Evolutionary conservation across 495 filamentous ascomycete species (phyloP).

Genomic region (Cryomyces minteri): DNA sequence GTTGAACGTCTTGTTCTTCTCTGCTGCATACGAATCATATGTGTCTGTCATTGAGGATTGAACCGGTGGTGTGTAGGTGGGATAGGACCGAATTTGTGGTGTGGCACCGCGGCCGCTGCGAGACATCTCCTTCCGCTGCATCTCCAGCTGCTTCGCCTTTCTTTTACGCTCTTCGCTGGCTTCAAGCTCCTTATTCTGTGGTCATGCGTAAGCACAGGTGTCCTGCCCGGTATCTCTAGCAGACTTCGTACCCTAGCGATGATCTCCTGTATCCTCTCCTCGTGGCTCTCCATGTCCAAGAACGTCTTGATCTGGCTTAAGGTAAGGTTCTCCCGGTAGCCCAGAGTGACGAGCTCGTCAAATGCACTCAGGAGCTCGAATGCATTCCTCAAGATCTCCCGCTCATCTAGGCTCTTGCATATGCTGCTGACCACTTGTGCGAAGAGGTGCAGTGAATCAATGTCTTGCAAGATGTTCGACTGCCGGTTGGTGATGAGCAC

Average conservation of each 20-base stretch:
- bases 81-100: slow-evolving; percentile 61
- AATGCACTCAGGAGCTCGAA: slow-evolving; percentile 92
- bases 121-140: slow-evolving; percentile 87
- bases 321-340: slow-evolving; percentile 89
- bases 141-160: slow-evolving; percentile 93
- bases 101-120: slow-evolving; percentile 26
- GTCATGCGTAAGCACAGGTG: background rate
- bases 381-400: slow-evolving; percentile 83
- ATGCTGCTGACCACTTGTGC: slow-evolving; percentile 92
- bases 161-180: slow-evolving; percentile 93
- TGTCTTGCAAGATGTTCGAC: slow-evolving; percentile 97
- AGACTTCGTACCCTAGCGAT: slow-evolving; percentile 54
- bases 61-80: slow-evolving; percentile 60
- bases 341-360: slow-evolving; percentile 86
- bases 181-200: slow-evolving; percentile 74
- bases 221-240: background rate
- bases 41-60: slow-evolving; percentile 56
- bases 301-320: slow-evolving; percentile 96
- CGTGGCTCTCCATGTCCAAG: slow-evolving; percentile 96
- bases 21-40: slow-evolving; percentile 84
- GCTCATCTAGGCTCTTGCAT: slow-evolving; percentile 88
- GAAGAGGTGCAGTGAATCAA: slow-evolving; percentile 92
- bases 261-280: slow-evolving; percentile 95
- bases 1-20: slow-evolving; percentile 60
- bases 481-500: slow-evolving; percentile 98